Evolutionary conservation across 208 protist genomes (phyloP).

Genomic region (Crithidia expoeki): DNA sequence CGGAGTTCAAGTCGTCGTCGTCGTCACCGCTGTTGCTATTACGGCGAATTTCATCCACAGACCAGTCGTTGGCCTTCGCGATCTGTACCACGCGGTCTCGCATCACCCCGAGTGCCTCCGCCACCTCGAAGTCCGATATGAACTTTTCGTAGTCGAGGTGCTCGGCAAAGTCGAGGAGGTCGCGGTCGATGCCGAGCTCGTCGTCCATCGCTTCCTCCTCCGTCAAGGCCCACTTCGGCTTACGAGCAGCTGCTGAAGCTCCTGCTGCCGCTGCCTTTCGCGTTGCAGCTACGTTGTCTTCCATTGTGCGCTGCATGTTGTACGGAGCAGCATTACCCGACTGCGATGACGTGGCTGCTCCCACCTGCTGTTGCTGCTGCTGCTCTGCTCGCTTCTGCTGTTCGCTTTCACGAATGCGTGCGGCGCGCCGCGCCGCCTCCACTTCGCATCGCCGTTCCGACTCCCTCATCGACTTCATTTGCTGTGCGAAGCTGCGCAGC

Average conservation of each 20-base stretch:
- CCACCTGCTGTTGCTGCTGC: constrained; percentile 6
- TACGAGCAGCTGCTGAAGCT: too few species aligned
- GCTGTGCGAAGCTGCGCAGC: constrained; percentile 80
- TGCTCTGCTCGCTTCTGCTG: constrained; percentile 28
- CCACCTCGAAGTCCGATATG: constrained; percentile 90
- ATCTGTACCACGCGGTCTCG: constrained; percentile 88
- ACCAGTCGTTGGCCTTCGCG: constrained; percentile 77
- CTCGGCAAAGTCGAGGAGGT: constrained; percentile 87
- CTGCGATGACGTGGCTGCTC: neutral
- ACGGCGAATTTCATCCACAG: constrained; percentile 66
- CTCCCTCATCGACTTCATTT: constrained; percentile 85
- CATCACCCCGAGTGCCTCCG: constrained; percentile 88
- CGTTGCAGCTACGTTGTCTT: constrained; percentile 16
- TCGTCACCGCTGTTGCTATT: constrained; percentile 38
- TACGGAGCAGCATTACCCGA: constrained; percentile 28
- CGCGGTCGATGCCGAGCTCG: constrained; percentile 67
- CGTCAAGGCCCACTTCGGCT: constrained; percentile 93
- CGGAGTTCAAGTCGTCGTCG: constrained; percentile 45
- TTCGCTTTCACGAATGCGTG: constrained; percentile 42
- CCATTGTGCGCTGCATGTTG: constrained; percentile 39
- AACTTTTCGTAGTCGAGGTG: constrained; percentile 91
- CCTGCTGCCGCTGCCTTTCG: constrained; percentile 12
- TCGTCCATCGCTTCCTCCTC: constrained; percentile 90
- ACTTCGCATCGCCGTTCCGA: constrained; percentile 71
- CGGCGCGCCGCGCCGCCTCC: constrained; percentile 58